Conservation (phyloP, 768 basidiomycete species). For the Tylopilus cervinicoccineus region DNA sequence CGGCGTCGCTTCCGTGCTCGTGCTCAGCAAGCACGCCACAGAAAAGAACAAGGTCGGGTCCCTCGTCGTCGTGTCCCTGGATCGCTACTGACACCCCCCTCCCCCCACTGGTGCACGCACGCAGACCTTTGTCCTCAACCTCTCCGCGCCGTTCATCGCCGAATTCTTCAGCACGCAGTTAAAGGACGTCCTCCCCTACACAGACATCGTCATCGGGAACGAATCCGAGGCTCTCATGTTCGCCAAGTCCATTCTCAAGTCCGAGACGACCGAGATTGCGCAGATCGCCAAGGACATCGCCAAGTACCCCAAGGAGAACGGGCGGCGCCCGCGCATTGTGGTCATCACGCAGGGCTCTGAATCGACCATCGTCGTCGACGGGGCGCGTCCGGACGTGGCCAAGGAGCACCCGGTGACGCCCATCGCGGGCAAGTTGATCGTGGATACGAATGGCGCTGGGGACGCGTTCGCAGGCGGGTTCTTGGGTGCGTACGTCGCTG, state of each 20-base stretch:
- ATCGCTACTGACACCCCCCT: too few species aligned
- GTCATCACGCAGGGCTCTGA: constrained; percentile 89
- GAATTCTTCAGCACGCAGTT: constrained; percentile 88
- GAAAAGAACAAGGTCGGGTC: constrained; percentile 62
- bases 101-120: too few species aligned
- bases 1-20: constrained; percentile 65
- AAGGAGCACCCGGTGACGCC: constrained; percentile 57
- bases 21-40: constrained; percentile 76
- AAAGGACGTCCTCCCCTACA: constrained; percentile 74
- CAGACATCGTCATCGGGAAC: constrained; percentile 93
- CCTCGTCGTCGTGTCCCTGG: too few species aligned
- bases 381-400: constrained; percentile 40
- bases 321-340: constrained; percentile 73
- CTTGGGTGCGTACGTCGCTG: constrained; percentile 77
- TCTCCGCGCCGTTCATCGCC: constrained; percentile 96
- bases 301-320: constrained; percentile 68
- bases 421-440: constrained; percentile 61
- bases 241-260: constrained; percentile 67
- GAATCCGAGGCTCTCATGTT: constrained; percentile 91
- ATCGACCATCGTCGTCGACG: constrained; percentile 71
- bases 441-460: constrained; percentile 98
- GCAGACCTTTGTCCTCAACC: constrained; percentile 85
- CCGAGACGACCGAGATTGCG: constrained; percentile 60
- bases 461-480: constrained; percentile 98
- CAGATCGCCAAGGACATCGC: constrained; percentile 76